Conservation (phyloP, 2,329 filamentous ascomycete species). For the Botrytis sinoallii region DNA sequence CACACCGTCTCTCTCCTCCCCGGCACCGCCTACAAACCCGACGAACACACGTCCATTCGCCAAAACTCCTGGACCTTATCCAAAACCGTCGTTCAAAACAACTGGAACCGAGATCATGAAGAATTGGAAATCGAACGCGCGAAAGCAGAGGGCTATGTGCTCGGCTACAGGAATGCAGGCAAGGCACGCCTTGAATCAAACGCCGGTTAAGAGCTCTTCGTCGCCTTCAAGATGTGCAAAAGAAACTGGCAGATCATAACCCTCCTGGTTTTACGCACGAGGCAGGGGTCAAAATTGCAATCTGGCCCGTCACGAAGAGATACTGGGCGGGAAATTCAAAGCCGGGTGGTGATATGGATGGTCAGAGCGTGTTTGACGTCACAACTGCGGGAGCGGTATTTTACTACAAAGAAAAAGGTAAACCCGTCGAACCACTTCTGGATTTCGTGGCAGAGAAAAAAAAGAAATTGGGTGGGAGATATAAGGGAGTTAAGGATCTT, state of each 20-base stretch:
- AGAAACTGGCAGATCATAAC: background rate
- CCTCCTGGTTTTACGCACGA: conserved; percentile 15
- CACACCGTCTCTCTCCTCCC: conserved; percentile 24
- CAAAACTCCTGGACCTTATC: conserved; percentile 16
- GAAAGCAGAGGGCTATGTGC: background rate
- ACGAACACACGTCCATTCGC: conserved; percentile 26
- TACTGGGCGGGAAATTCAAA: conserved; percentile 27
- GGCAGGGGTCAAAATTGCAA: conserved; percentile 25
- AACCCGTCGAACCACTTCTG: background rate
- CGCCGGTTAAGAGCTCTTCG: background rate
- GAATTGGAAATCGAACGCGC: background rate
- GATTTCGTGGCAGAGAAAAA: background rate
- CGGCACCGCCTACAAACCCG: conserved; percentile 23
- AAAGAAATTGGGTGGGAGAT: conserved; percentile 3
- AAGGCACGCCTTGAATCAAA: background rate
- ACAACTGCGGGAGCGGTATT: conserved; percentile 23
- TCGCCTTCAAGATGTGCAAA: background rate
- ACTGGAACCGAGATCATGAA: background rate
- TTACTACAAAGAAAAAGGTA: conserved; percentile 25
- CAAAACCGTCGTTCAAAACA: conserved; percentile 19
- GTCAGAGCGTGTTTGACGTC: conserved; percentile 23
- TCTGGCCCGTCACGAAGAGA: conserved; percentile 28
- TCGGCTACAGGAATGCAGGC: background rate
- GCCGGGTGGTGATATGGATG: conserved; percentile 20
- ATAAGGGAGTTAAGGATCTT: background rate